phyloP scores from a whole-genome alignment of 495 filamentous ascomycete species.

The Annulohypoxylon moriforme region DNA sequence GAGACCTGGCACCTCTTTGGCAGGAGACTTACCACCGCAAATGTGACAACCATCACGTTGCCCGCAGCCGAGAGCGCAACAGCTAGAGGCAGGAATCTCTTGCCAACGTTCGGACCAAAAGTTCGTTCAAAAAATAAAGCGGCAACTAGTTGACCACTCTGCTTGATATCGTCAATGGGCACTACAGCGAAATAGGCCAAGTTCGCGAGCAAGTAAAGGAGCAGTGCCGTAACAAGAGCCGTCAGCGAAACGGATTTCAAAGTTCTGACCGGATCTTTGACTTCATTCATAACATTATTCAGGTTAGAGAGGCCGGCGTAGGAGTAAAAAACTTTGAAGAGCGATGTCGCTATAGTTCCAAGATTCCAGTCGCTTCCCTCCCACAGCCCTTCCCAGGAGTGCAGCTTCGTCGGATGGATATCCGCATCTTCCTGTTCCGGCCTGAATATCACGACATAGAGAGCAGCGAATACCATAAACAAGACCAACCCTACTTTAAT shows the following conservation, averaged over 20 bases:
- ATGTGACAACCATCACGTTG: slow-evolving; percentile 84
- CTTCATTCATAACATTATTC: slow-evolving; percentile 83
- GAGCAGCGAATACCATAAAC: slow-evolving; percentile 71
- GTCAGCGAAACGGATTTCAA: slow-evolving; percentile 71
- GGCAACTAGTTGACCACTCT: slow-evolving; percentile 73
- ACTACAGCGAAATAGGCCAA: slow-evolving; percentile 76
- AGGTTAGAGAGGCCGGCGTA: slow-evolving; percentile 75
- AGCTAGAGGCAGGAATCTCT: slow-evolving; percentile 68
- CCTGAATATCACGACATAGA: slow-evolving; percentile 62
- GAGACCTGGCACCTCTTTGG: too few species aligned
- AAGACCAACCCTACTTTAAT: slow-evolving; percentile 74
- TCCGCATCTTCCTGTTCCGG: slow-evolving; percentile 38
- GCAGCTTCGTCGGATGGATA: background rate
- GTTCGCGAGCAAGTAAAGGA: slow-evolving; percentile 76
- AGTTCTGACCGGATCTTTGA: slow-evolving; percentile 74
- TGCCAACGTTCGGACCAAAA: slow-evolving; percentile 70
- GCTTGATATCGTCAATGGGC: slow-evolving; percentile 73
- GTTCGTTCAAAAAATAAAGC: slow-evolving; percentile 75
- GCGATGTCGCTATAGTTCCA: slow-evolving; percentile 66
- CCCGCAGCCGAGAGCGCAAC: slow-evolving; percentile 75
- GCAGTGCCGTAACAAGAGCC: slow-evolving; percentile 69
- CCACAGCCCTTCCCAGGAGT: slow-evolving; percentile 58
- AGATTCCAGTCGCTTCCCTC: slow-evolving; percentile 67
- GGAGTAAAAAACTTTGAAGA: slow-evolving; percentile 81
- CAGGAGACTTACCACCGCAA: slow-evolving; percentile 62